Base-by-base conservation (phyloP, 2,329 filamentous ascomycete species). In the Aspergillus tubingensis region DNA sequence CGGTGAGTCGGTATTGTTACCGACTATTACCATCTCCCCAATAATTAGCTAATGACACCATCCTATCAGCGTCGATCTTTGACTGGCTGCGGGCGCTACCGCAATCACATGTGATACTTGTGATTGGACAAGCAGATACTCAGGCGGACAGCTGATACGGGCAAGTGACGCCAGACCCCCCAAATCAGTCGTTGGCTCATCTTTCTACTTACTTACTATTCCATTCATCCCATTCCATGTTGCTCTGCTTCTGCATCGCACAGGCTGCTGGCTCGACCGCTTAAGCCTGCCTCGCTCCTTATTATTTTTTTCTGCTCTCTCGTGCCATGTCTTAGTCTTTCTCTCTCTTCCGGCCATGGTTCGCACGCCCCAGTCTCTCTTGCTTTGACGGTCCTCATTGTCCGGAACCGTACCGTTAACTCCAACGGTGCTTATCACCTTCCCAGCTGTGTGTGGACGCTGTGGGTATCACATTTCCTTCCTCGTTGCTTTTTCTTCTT, bases 111-210 rank as follows among this genome's bases (percentile, higher is more conserved):
- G 64, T 13, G 8, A 11, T 2, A 10, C 2, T 23, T 21, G 2
- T 68, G 57, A 70, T 70, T 70, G 65, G 65, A 15, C 54, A n/a
- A 11, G n/a, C 11, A 10, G 36, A 21, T 17, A 36, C 32, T 36
- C 44, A 38, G 30, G 38, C 41, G 59, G 60, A 59, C 66, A 68
- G 66, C 63, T 69, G 68, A 70, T 70, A 68, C 59, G 36, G 58
- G 60, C 63, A 47, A 68, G 62, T 70, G 68, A 70, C 68, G 68
- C 66, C 67, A 68, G 66, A 61, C 21, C 47, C 39, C 52, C 50
- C 25, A 8, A 54, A 36, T 36, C 32, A 36, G 32, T 36, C 32
- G 32, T 36, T 36, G 32, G 32, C 32, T 36, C 32, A 36, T 36
- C 32, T 36, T 36, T 36, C 32, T 36, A 36, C 30, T 32, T 36